Evolutionary conservation across 495 filamentous ascomycete genomes (phyloP).

Genomic region (Clavariopsis aquatica): DNA sequence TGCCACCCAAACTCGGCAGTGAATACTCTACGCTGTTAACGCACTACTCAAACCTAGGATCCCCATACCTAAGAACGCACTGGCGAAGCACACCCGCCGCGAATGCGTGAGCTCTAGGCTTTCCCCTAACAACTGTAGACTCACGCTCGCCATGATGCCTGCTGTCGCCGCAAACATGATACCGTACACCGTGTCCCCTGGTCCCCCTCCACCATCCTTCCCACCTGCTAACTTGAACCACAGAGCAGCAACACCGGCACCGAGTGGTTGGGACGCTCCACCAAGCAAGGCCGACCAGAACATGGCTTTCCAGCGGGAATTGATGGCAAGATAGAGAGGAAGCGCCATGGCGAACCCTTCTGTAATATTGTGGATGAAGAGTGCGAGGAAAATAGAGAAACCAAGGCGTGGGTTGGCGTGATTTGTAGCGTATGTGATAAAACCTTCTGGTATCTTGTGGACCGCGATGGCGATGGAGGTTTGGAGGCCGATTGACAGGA

Average conservation of each 20-base stretch:
- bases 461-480: slow-evolving; percentile 91
- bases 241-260: slow-evolving; percentile 77
- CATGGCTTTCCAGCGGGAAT: slow-evolving; percentile 74
- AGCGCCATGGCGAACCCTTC: slow-evolving; percentile 95
- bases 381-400: slow-evolving; percentile 86
- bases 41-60: slow-evolving; percentile 85
- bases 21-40: slow-evolving; percentile 67
- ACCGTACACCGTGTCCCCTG: slow-evolving; percentile 76
- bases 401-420: slow-evolving; percentile 88
- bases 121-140: slow-evolving; percentile 85
- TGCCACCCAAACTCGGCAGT: no score
- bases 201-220: slow-evolving; percentile 43
- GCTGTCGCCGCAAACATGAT: slow-evolving; percentile 79
- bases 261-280: slow-evolving; percentile 81
- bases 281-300: slow-evolving; percentile 81
- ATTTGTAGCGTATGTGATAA: slow-evolving; percentile 98
- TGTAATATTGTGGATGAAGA: slow-evolving; percentile 97
- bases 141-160: slow-evolving; percentile 93
- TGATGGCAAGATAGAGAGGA: slow-evolving; percentile 84
- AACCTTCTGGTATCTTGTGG: slow-evolving; percentile 96
- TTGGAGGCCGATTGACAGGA: slow-evolving; percentile 88
- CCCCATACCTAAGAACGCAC: slow-evolving; percentile 87
- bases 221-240: slow-evolving; percentile 66
- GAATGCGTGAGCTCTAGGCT: slow-evolving; percentile 79
- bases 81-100: slow-evolving; percentile 73